A percentile compares a stretch with the other conserved stretches of the same genome.
These are phyloP conservation scores for Melastoma malabathricum DNA, from an alignment of 345 rosid species.

Conservation along the genomic window DNA sequence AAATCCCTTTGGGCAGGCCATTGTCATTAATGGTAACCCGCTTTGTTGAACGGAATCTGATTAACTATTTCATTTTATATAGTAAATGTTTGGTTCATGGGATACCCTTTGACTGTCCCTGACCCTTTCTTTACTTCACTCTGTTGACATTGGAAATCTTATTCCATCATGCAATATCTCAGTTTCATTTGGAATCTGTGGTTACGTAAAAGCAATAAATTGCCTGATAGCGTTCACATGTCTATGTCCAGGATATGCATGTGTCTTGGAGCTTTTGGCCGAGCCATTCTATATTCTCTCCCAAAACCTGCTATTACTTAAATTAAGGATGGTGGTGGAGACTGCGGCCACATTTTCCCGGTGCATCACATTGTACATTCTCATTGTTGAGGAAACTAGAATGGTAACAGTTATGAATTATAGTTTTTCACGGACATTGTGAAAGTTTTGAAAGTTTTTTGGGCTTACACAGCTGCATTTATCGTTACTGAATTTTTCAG, in stretches of 20 bases:
- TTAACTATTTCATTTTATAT: neutral
- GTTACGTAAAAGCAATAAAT: too few relatives aligned
- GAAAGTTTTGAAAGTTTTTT: too few relatives aligned
- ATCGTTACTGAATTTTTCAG: slow-evolving; percentile 18
- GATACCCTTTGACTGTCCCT: neutral
- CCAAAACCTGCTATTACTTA: slow-evolving; percentile 62
- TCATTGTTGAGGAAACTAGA: slow-evolving; percentile 39
- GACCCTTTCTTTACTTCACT: neutral
- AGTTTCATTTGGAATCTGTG: neutral
- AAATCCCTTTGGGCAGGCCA: slow-evolving; percentile 59
- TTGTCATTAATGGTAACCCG: slow-evolving; percentile 65
- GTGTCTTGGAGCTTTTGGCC: slow-evolving; percentile 77
- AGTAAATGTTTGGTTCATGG: too few relatives aligned
- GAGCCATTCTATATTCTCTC: slow-evolving; percentile 88
- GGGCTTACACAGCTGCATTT: too few relatives aligned
- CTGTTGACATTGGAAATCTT: neutral
- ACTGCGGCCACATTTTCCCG: slow-evolving; percentile 64
- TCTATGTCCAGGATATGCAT: slow-evolving; percentile 52
- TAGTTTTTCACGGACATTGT: neutral
- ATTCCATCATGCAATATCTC: neutral
- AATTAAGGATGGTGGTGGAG: slow-evolving; percentile 68
- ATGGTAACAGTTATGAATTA: slow-evolving; percentile 31
- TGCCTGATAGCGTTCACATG: slow-evolving; percentile 1
- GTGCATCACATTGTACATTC: slow-evolving; percentile 59
- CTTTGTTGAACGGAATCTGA: slow-evolving; percentile 1